Evolutionary conservation across 1,139 yeast genomes (phyloP), one percentile per base, ranked within the genome.

Genomic region (Kurtzmaniella quercitrusa): DNA sequence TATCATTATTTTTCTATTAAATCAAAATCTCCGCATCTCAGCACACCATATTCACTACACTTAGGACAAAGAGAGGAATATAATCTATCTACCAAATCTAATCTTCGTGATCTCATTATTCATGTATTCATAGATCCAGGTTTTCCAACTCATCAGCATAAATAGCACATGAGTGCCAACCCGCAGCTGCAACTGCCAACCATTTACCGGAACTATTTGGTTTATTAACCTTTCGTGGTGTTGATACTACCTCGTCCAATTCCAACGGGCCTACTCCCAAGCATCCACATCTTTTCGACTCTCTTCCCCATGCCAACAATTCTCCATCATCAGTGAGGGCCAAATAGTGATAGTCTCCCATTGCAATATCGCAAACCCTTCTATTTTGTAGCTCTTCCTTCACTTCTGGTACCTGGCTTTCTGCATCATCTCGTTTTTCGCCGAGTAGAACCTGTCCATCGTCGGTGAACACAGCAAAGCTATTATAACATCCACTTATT

Each of bases 91-190:
- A n/a, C n/a, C n/a, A n/a, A n/a, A n/a, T n/a, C n/a, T n/a, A n/a
- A n/a, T n/a, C n/a, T n/a, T n/a, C n/a, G n/a, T n/a, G n/a, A n/a
- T n/a, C n/a, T n/a, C n/a, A n/a, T n/a, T n/a, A n/a, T n/a, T n/a
- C n/a, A n/a, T n/a, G n/a, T n/a, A n/a, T n/a, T n/a, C n/a, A n/a
- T n/a, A n/a, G n/a, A n/a, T n/a, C n/a, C n/a, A n/a, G n/a, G n/a
- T 32, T 14, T 5, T 32, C 21, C 11, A 11, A 15, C 8, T 38
- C 23, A n/a, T 38, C 44, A n/a, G 63, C 56, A 41, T 52, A 65
- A 15, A 68, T 58, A 1, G 74, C 93, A 36, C 82, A 81, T 1
- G 88, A 79, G 45, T 85, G 94, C 94, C 93, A 85, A 2, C 95
- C 95, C n/a, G 82, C 79, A 11, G 88, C 86, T 2, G 85, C 73